Base-by-base conservation (phyloP, 2,329 filamentous ascomycete species). In the Curvularia lunata region DNA sequence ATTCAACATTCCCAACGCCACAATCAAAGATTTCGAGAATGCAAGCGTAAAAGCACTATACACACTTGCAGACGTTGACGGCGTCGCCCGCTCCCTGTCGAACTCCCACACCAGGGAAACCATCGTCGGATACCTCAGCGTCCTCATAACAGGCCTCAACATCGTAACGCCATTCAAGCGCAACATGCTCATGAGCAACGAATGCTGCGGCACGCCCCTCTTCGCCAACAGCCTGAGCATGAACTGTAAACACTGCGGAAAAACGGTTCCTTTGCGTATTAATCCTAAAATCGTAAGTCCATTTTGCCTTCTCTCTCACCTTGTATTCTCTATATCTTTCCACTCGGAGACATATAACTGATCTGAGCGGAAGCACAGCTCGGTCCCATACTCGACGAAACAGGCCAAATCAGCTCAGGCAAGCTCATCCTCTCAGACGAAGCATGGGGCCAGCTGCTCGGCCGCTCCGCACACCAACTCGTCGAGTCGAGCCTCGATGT, bases 371-470 rank as follows among this genome's bases (percentile, higher is more conserved):
- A 30, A 8, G 6, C 9, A 48, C 25, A 78, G 77, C 65, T 83
- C 27, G 79, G 79, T 5, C 72, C 75, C 37, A 57, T 82, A 5
- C 65, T 81, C 48, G 81, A 88, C 58, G 86, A 88, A 69, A 88
- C 85, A 0, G 85, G 83, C 5, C 78, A 77, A 32, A 78, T 87
- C 8, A 67, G 72, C 1, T 68, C 78, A 1, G 82, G 81, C 0
- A 86, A 85, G 69, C 73, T 87, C 2, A 72, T 86, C 18, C 82
- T 86, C 75, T 82, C 79, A 5, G 74, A 81, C 16, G 55, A 74
- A 2, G 85, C 85, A 0, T 88, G 85, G 85, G 67, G 65, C 32
- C 74, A 83, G 23, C 66, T 85, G 2, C 73, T 85, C 6, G 82
- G 82, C 3, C 70, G 81, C 30, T 75, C 73, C 0, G 69, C 79